Evolutionary conservation across 305 asterid species (phyloP).

Genomic region (Coffea humblotiana): DNA sequence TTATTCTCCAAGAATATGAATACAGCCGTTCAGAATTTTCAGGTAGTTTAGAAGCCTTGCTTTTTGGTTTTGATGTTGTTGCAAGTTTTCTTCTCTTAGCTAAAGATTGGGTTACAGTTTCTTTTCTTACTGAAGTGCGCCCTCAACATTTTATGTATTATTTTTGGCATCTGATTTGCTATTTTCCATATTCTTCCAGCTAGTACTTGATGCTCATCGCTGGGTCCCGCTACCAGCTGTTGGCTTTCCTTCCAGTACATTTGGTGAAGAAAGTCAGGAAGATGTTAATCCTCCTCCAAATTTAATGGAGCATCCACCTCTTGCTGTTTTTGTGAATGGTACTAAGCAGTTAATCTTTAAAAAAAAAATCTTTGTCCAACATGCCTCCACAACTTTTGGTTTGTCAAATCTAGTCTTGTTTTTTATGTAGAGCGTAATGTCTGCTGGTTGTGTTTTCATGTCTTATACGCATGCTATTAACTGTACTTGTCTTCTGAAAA

Average conservation of each 20-base stretch:
- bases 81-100: background rate
- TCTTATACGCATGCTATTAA: background rate
- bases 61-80: background rate
- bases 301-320: constrained; percentile 94
- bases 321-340: constrained; percentile 85
- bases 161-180: constrained; percentile 10
- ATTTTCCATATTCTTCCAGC: constrained; percentile 40
- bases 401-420: background rate
- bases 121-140: background rate
- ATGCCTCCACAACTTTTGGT: constrained; percentile 5
- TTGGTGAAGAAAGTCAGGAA: constrained; percentile 68
- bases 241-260: constrained; percentile 62
- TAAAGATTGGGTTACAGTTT: background rate
- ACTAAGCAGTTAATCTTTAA: constrained; percentile 12
- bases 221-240: constrained; percentile 68
- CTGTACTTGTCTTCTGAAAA: background rate
- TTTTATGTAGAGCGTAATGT: background rate
- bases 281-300: constrained; percentile 77
- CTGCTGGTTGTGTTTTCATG: background rate
- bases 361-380: background rate
- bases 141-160: background rate
- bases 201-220: constrained; percentile 69
- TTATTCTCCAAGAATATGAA: constrained; percentile 79
- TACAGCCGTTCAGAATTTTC: constrained; percentile 80
- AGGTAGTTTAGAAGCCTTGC: constrained; percentile 42